Percentiles rank a stretch among this genome's conserved stretches.
Conservation (phyloP, 1,284 basidiomycete genomes). For the Irpex rosettiformis region DNA sequence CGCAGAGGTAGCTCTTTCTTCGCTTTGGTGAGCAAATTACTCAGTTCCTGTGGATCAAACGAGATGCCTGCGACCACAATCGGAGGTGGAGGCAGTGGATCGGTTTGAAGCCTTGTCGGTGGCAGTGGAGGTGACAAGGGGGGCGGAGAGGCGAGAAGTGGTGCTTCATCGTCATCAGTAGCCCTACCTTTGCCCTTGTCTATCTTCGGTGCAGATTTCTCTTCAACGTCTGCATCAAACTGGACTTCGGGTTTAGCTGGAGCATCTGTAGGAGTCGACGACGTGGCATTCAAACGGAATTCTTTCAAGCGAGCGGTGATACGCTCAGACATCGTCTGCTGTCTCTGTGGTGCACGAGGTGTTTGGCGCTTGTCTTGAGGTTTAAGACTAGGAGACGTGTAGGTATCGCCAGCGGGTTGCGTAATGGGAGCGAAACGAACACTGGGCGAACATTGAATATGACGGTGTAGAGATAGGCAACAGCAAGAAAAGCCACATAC, state of each 20-base stretch:
- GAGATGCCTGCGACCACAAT: slow-evolving; percentile 75
- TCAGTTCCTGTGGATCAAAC: slow-evolving; percentile 60
- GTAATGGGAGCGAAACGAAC: slow-evolving; percentile 79
- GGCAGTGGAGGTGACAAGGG: slow-evolving; percentile 56
- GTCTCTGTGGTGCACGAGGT: slow-evolving; percentile 39
- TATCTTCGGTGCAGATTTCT: slow-evolving; percentile 42
- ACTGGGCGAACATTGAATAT: slow-evolving; percentile 28
- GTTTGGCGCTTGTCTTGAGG: slow-evolving; percentile 49
- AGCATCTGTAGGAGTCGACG: slow-evolving; percentile 29
- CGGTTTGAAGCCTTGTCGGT: slow-evolving; percentile 36
- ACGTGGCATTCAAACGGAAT: slow-evolving; percentile 50
- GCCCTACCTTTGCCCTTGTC: slow-evolving; percentile 82
- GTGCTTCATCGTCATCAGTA: slow-evolving; percentile 36
- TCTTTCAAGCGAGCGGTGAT: slow-evolving; percentile 73
- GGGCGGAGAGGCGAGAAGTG: slow-evolving; percentile 56
- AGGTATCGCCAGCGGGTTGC: slow-evolving; percentile 55
- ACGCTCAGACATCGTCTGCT: slow-evolving; percentile 73
- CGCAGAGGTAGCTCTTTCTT: slow-evolving; percentile 60
- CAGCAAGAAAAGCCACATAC: too few relatives aligned
- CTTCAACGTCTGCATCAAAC: slow-evolving; percentile 37
- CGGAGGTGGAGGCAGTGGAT: slow-evolving; percentile 40
- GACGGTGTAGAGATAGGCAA: too few relatives aligned
- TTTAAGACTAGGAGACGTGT: slow-evolving; percentile 70
- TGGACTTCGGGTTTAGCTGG: slow-evolving; percentile 28
- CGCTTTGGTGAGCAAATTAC: slow-evolving; percentile 64